Base-by-base conservation (phyloP, 2,329 filamentous ascomycete genomes). In the Penicillium freii region DNA sequence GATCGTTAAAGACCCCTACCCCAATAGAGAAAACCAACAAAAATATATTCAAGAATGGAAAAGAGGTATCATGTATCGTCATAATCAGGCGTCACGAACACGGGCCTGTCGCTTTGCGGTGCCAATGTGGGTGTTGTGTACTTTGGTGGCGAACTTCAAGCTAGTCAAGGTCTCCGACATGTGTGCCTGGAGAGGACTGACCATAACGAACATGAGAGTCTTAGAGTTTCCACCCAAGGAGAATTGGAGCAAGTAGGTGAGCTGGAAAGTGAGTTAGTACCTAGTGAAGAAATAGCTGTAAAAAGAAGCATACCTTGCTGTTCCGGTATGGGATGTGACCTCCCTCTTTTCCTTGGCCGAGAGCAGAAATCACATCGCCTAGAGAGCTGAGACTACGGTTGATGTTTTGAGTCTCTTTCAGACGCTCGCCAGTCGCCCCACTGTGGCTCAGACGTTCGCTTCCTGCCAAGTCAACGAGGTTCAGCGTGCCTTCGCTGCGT, bases 181-280 rank as follows among this genome's bases (percentile, higher is more conserved):
- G 78, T 97, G 94, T 6, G 87, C 89, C 78, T 95, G 90, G 58
- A 97, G 80, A 34, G 94, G 94, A 66, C 89, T 94, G 56, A 96
- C 90, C 92, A 97, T 97, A 73, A 97, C 91, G 74, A 99, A 96
- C 94, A 99, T 99, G 68, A 99, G 87, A 0, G 94, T 99, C 78
- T 97, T 96, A 66, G 89, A 94, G 74, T 96, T 97, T 17, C 94
- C 94, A 4, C 94, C 93, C 8, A 99, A 81, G 3, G 91, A 96
- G 71, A 94, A 95, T 84, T 97, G 91, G 38, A 99, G 83, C 46
- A 99, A 82, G 71, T 97, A 96, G 9, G 94, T 99, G 63, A 99
- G 82, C 84, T 89, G 56, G 25, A 51, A 11, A 34, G 2, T 33
- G 23, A 27, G 57, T 66, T 66, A 68, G 69, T 63, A 55, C 39